These are phyloP conservation scores for Elsinoe perseae DNA, from an alignment of 2,329 filamentous ascomycete genomes.

Conservation along the genomic window DNA sequence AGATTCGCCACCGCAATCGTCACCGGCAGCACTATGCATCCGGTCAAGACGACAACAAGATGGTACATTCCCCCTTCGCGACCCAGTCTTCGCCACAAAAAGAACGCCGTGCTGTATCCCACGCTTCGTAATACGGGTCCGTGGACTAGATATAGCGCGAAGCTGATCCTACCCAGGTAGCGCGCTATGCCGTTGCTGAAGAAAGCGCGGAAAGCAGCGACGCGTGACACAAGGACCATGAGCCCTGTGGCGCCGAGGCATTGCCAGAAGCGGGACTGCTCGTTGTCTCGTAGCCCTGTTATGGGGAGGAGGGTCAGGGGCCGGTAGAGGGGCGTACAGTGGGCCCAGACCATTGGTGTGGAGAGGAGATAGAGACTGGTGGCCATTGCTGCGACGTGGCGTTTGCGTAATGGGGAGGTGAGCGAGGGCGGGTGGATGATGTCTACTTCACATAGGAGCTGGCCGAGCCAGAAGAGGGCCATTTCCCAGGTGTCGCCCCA, in stretches of 20 bases:
- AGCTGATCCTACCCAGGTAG: conserved; percentile 53
- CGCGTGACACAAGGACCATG: conserved; percentile 44
- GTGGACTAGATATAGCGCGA: conserved; percentile 54
- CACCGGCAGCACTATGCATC: conserved; percentile 43
- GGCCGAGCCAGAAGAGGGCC: conserved; percentile 48
- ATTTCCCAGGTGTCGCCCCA: conserved; percentile 48
- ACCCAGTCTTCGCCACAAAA: conserved; percentile 43
- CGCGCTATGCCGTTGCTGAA: conserved; percentile 45
- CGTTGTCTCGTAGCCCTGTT: conserved; percentile 37
- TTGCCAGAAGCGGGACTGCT: conserved; percentile 50
- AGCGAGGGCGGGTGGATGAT: conserved; percentile 29
- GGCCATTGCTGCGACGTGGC: conserved; percentile 40
- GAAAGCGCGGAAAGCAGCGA: conserved; percentile 41
- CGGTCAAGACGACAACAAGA: conserved; percentile 42
- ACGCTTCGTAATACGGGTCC: conserved; percentile 47
- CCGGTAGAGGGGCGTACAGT: conserved; percentile 46
- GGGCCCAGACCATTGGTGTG: conserved; percentile 37
- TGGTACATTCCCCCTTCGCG: conserved; percentile 42
- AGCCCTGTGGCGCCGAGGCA: conserved; percentile 42
- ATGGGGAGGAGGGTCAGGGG: conserved; percentile 44
- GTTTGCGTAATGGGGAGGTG: not conserved
- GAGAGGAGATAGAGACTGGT: conserved; percentile 48
- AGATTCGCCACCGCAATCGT: conserved; percentile 50
- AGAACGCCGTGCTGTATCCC: conserved; percentile 45
- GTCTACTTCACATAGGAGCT: conserved; percentile 50